phyloP scores from a whole-genome alignment of 225 moss, liverwort and hornwort genomes.

The Thuidium tamariscinum region DNA sequence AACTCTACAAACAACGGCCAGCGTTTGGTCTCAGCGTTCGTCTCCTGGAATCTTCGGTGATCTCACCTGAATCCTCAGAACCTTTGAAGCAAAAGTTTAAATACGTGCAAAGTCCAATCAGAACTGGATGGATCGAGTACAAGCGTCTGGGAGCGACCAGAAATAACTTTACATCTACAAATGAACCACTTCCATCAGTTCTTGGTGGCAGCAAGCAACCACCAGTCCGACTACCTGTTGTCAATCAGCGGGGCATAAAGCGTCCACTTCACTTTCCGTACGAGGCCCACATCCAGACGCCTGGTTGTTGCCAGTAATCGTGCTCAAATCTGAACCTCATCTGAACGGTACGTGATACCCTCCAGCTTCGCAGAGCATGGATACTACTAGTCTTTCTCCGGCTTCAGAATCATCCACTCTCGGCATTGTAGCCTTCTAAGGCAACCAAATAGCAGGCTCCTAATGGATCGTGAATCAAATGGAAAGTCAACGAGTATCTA shows the following conservation, averaged over 20 bases:
- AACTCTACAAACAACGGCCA: not conserved
- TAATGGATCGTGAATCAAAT: not conserved
- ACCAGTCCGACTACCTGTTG: not conserved
- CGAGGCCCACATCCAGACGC: not conserved
- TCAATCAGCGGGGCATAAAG: not conserved
- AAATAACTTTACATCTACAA: constrained; percentile 28
- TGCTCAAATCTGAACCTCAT: not conserved
- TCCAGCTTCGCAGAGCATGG: not conserved
- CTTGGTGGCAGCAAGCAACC: constrained; percentile 1
- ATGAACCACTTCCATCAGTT: not conserved
- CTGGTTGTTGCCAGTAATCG: not conserved
- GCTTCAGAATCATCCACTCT: not conserved
- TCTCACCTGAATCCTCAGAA: not conserved
- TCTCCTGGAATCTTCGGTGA: not conserved
- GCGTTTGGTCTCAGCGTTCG: not conserved
- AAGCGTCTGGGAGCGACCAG: constrained; percentile 2
- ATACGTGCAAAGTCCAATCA: constrained; percentile 18
- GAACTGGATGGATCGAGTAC: constrained; percentile 3
- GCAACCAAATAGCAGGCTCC: not conserved
- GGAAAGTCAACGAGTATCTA: not conserved
- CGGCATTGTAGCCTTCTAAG: not conserved
- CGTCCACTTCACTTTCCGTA: not conserved
- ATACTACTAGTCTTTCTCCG: not conserved
- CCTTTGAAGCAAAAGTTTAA: constrained; percentile 12
- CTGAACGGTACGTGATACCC: not conserved